Base-by-base conservation (phyloP, 768 basidiomycete genomes). In the Leucosporidium creatinivorum region DNA sequence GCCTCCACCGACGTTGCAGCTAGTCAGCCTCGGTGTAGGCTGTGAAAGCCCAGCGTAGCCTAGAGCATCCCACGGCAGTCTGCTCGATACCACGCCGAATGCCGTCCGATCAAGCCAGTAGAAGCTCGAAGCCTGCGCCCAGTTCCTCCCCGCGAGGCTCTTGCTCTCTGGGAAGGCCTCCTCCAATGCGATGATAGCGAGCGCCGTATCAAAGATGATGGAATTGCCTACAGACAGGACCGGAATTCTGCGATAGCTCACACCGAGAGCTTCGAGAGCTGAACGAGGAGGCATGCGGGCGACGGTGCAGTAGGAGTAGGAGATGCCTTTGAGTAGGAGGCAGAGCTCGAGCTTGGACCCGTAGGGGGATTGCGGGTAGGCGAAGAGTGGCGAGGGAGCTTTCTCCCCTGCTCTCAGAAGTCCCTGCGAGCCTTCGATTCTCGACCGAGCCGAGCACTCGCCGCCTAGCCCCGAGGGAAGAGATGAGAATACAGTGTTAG, bases 211-310 rank as follows among this genome's bases (percentile, higher is more conserved):
- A 73, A 83, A 84, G 31, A 51, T 51, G 50, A 86, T 78, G 72
- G 85, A 84, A 70, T 82, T 83, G 19, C 85, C 85, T 54, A 86
- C 83, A 13, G 85, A 83, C 12, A 85, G 80, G 28, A 86, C 78
- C 15, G 85, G 85, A 28, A 87, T 84, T 18, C 83, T 81, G 18
- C 85, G 83, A 75, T 86, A 85, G 30, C 78, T 77, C 18, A 86
- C 77, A 4, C 84, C 85, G 26, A 80, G 79, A 1, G 81, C 74
- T 26, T 82, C 81, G 59, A 86, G 80, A 74, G 84, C 85, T 9
- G 84, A 82, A 19, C 85, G 84, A 47, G 85, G 84, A 9, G 84
- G 79, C n/a, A 79, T 50, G 30, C 33, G 28, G 3, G 50, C 26
- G 33, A 62, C 58, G 51, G 52, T 44, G 23, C 66, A 64, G 54